A percentile compares a stretch with the other conserved stretches of the same genome.
These are phyloP conservation scores for Isatis tinctoria DNA, from an alignment of 345 rosid species.

Conservation along the genomic window DNA sequence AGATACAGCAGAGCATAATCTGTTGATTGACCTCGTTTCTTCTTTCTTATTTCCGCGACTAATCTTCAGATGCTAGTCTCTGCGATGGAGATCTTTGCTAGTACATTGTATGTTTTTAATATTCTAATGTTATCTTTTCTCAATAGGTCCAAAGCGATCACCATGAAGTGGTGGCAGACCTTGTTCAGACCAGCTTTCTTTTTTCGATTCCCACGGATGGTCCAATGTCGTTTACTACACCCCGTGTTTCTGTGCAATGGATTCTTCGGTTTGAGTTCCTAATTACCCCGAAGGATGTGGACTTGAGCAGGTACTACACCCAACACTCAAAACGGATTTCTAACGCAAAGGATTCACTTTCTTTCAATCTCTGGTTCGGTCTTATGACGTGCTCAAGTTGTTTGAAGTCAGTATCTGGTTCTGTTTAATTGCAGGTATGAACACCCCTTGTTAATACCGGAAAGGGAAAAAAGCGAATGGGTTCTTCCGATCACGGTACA, in stretches of 20 bases:
- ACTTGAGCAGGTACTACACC: conserved; percentile 64
- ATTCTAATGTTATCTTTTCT: not conserved
- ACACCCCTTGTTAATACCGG: conserved; percentile 80
- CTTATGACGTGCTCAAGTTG: conserved; percentile 1
- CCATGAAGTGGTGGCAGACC: conserved; percentile 90
- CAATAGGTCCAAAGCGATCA: conserved; percentile 88
- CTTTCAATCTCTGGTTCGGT: not conserved
- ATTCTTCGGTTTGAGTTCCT: conserved; percentile 86
- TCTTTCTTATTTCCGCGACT: not conserved
- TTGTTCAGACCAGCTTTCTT: conserved; percentile 93
- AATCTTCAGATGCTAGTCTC: not conserved
- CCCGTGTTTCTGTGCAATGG: conserved; percentile 82
- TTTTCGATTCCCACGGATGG: conserved; percentile 96
- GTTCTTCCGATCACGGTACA: conserved; percentile 88
- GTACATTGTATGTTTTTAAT: conserved; percentile 7
- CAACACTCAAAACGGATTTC: not conserved
- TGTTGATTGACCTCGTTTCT: not conserved
- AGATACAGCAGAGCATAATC: not conserved
- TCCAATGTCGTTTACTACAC: conserved; percentile 92
- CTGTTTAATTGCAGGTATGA: conserved; percentile 54
- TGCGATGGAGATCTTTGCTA: not conserved
- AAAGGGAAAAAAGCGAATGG: conserved; percentile 89
- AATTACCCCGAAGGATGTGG: conserved; percentile 72
- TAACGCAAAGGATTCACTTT: not conserved
- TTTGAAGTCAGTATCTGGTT: conserved; percentile 1